These are phyloP conservation scores for Myrica gale DNA, from an alignment of 306 rosid species.

Conservation along the genomic window DNA sequence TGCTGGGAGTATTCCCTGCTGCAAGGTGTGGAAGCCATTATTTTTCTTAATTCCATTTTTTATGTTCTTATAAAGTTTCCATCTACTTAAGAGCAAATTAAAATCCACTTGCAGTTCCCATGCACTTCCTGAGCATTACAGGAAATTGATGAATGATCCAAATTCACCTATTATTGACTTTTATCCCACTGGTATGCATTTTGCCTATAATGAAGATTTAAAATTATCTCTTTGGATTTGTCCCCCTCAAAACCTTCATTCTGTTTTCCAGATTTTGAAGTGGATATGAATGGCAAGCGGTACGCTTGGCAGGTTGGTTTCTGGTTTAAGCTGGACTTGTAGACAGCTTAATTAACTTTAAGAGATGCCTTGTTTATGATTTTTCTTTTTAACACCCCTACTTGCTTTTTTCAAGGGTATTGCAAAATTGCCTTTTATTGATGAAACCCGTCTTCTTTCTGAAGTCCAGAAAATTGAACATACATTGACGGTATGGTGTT, in stretches of 20 bases:
- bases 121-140: slow-evolving; percentile 85
- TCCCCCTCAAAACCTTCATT: slow-evolving; percentile 28
- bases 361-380: neutral
- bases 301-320: slow-evolving; percentile 87
- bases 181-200: slow-evolving; percentile 75
- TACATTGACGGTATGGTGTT: slow-evolving; percentile 61
- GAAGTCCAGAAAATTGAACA: slow-evolving; percentile 76
- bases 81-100: slow-evolving; percentile 16
- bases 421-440: slow-evolving; percentile 96
- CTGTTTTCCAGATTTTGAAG: slow-evolving; percentile 79
- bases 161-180: slow-evolving; percentile 86
- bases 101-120: slow-evolving; percentile 63
- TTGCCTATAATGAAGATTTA: slow-evolving; percentile 6
- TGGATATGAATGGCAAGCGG: slow-evolving; percentile 99
- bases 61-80: neutral
- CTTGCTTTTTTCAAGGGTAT: slow-evolving; percentile 61
- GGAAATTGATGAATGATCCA: slow-evolving; percentile 83
- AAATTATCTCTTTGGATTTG: neutral
- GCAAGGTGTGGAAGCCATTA: slow-evolving; percentile 59
- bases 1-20: slow-evolving; percentile 94
- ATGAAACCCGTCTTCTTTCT: slow-evolving; percentile 80
- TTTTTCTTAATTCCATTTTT: neutral
- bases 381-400: slow-evolving; percentile 18
- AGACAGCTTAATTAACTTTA: neutral
- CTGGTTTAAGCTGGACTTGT: slow-evolving; percentile 19